These are phyloP conservation scores for Fusarium kyushuense DNA, from an alignment of 2,329 filamentous ascomycete genomes.

Conservation along the genomic window DNA sequence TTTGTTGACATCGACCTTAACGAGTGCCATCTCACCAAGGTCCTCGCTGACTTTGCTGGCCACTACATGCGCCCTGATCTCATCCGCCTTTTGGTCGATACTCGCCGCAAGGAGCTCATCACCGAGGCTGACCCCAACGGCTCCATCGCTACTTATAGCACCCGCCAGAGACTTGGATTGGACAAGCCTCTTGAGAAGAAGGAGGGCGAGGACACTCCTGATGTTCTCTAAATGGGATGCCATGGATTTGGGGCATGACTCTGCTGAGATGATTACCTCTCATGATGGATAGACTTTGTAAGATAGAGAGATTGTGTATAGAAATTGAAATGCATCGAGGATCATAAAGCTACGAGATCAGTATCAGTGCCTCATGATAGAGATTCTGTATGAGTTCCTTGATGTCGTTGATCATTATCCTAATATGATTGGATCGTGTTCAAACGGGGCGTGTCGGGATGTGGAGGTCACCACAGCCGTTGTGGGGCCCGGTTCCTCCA, in stretches of 20 bases:
- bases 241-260: too few species aligned
- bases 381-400: rapidly evolving
- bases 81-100: slow-evolving; percentile 52
- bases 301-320: not conserved
- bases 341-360: not conserved
- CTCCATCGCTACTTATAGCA: slow-evolving; percentile 27
- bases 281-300: not conserved
- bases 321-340: not conserved
- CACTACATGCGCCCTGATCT: slow-evolving; percentile 57
- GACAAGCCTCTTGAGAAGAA: slow-evolving; percentile 40
- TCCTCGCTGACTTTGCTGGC: slow-evolving; percentile 52
- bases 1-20: slow-evolving; percentile 64
- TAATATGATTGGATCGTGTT: not conserved
- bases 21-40: slow-evolving; percentile 46
- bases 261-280: too few species aligned
- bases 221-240: not conserved
- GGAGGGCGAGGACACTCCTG: slow-evolving; percentile 16
- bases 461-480: not conserved
- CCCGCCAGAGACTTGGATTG: slow-evolving; percentile 32
- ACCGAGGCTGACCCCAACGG: slow-evolving; percentile 31
- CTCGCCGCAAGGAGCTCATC: slow-evolving; percentile 42
- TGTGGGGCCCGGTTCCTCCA: not conserved
- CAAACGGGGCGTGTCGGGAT: not conserved
- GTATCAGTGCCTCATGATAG: not conserved
- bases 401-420: too few species aligned